Evolutionary conservation across 139 green algal genomes (phyloP).

Genomic region (Pseudopediastrum boryanum): DNA sequence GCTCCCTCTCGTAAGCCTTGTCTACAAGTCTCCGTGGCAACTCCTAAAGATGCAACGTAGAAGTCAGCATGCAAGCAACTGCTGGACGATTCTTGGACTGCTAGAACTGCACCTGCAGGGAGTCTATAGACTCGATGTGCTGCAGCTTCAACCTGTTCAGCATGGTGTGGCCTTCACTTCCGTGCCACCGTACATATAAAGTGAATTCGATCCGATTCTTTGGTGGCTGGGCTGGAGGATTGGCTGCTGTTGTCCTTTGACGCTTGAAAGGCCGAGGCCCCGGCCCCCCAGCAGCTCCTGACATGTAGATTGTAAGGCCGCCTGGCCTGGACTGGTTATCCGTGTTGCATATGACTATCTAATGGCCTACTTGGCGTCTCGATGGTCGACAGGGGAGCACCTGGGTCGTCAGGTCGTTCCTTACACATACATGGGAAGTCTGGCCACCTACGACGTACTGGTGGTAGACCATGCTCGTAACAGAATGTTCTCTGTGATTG

Average conservation of each 20-base stretch:
- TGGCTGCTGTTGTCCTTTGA: not conserved
- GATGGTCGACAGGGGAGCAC: not conserved
- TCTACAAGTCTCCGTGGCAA: conserved; percentile 26
- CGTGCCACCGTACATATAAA: conserved; percentile 23
- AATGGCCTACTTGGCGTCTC: not conserved
- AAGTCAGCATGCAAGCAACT: not conserved
- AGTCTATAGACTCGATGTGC: conserved; percentile 2
- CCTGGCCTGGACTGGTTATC: not conserved
- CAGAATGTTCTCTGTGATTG: too few relatives aligned
- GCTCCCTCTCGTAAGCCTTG: not conserved
- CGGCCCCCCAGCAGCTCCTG: too few relatives aligned
- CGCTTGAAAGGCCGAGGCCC: not conserved
- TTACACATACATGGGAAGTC: too few relatives aligned
- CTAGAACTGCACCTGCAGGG: not conserved
- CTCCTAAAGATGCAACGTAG: not conserved
- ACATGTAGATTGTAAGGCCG: not conserved
- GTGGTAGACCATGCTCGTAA: too few relatives aligned
- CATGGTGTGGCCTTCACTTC: conserved; percentile 24
- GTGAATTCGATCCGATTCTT: conserved; percentile 3
- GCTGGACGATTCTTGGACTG: not conserved
- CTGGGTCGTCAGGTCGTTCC: too few relatives aligned
- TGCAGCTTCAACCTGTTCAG: conserved; percentile 17
- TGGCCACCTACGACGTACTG: too few relatives aligned
- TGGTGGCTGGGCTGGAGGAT: not conserved
- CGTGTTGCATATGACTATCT: not conserved